phyloP scores from a whole-genome alignment of 768 basidiomycete species.

The Lentinula detonsa region DNA sequence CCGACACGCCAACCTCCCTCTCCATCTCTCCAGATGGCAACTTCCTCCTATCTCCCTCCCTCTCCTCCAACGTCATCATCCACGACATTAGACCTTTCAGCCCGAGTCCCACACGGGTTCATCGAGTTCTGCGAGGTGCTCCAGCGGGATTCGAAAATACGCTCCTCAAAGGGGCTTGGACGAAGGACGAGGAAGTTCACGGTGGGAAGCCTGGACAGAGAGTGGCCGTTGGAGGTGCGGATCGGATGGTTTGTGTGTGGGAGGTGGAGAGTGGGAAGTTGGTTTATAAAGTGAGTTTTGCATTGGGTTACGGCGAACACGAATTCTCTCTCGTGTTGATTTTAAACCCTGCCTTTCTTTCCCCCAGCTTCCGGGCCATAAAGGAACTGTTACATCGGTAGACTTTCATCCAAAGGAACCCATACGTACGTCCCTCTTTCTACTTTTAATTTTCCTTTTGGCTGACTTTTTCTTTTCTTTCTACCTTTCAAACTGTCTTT shows the following conservation, averaged over 20 bases:
- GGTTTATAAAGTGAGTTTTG: slow-evolving; percentile 62
- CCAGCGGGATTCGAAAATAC: slow-evolving; percentile 94
- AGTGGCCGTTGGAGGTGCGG: slow-evolving; percentile 86
- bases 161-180: slow-evolving; percentile 83
- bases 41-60: slow-evolving; percentile 84
- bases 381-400: slow-evolving; percentile 91
- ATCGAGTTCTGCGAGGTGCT: slow-evolving; percentile 74
- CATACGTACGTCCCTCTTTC: slow-evolving; percentile 57
- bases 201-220: slow-evolving; percentile 41
- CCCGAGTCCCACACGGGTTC: slow-evolving; percentile 72
- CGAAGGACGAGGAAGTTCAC: slow-evolving; percentile 57
- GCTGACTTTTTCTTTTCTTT: not conserved
- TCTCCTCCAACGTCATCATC: slow-evolving; percentile 85
- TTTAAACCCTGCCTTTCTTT: not conserved
- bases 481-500: not conserved
- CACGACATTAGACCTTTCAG: slow-evolving; percentile 95
- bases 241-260: slow-evolving; percentile 83
- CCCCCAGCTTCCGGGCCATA: slow-evolving; percentile 80
- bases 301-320: no score
- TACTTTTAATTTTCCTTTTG: not conserved
- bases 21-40: slow-evolving; percentile 83
- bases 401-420: slow-evolving; percentile 97
- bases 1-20: slow-evolving; percentile 92
- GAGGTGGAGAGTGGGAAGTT: slow-evolving; percentile 74
- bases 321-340: not conserved